Evolutionary conservation across 2,329 filamentous ascomycete genomes (phyloP), one percentile per base, ranked within the genome.

Genomic region (Beauveria australis): DNA sequence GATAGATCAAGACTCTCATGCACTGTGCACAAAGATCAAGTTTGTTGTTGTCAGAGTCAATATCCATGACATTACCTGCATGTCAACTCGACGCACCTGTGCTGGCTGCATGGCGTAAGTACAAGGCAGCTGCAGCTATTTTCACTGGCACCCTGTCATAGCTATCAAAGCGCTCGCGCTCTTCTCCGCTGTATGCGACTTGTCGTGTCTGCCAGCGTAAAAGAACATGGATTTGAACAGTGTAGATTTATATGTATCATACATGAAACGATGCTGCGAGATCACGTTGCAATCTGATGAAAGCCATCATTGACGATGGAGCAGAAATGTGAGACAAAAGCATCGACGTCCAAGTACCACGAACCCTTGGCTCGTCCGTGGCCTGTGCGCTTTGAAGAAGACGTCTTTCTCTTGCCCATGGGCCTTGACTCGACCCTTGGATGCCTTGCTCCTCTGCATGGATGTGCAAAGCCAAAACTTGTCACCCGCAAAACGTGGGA

Each of bases 401-500:
- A 37, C 28, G n/a, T 47, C 48, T 59, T 49, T 58, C 24, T 58
- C 12, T 14, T 48, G 22, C 22, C 26, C 16, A 10, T 49, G 47
- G 33, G 33, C 33, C 33, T 37, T 37, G 33, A 37, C 14, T 37
- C 33, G 33, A 37, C 33, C 12, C 33, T 47, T 47, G 46, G 9
- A 37, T 37, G 16, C 48, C 26, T 59, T 52, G n/a, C 46, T 26
- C 19, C 28, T 30, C 9, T 26, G 22, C 46, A 51, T 43, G n/a
- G 33, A 51, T 41, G 26, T 43, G 46, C n/a, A 49, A 14, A 22
- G 19, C 12, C 33, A 46, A 57, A 40, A n/a, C 24, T 59, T 30
- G 47, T 10, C 16, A 24, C 37, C 40, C 47, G 37, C 37, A 59
- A 52, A 59, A 59, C 48, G 57, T 53, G 57, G 57, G 48, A 53